phyloP scores from a whole-genome alignment of 495 filamentous ascomycete genomes.

The Neurospora sp. region DNA sequence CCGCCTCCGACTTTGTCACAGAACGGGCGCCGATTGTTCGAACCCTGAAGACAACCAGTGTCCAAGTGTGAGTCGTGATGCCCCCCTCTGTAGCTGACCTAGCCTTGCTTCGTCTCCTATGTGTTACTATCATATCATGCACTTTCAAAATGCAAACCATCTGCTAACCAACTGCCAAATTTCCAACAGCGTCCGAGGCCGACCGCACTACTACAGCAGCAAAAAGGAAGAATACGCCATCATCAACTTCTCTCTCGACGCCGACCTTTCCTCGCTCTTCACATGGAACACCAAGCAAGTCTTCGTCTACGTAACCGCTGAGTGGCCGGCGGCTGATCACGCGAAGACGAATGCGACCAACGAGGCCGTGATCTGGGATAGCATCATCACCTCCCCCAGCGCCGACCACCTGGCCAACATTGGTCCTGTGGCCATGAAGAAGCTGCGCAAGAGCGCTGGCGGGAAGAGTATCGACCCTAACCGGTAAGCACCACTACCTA shows the following conservation, averaged over 20 bases:
- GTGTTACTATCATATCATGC: too few relatives aligned
- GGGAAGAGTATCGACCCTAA: slow-evolving; percentile 43
- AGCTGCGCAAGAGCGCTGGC: slow-evolving; percentile 39
- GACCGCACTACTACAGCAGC: slow-evolving; percentile 84
- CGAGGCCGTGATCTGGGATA: slow-evolving; percentile 90
- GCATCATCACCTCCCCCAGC: slow-evolving; percentile 68
- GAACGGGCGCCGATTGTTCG: slow-evolving; percentile 56
- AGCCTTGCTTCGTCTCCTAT: too few relatives aligned
- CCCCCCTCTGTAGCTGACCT: neutral
- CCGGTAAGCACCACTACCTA: slow-evolving; percentile 22
- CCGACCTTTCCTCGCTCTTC: slow-evolving; percentile 82
- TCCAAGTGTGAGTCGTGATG: slow-evolving; percentile 64
- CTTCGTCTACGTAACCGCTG: slow-evolving; percentile 88
- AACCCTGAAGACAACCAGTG: slow-evolving; percentile 58
- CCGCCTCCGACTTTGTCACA: slow-evolving; percentile 63
- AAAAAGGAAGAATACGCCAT: slow-evolving; percentile 93
- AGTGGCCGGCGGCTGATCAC: slow-evolving; percentile 52
- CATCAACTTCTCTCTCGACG: slow-evolving; percentile 82
- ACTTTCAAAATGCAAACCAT: neutral
- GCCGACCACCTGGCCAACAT: slow-evolving; percentile 46
- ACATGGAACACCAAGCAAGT: slow-evolving; percentile 99
- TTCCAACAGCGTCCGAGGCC: slow-evolving; percentile 61
- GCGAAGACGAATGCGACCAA: slow-evolving; percentile 37
- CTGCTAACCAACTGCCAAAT: neutral
- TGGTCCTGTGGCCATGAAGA: slow-evolving; percentile 39